Conservation (phyloP, 441 rosid genomes). For the Pelargonium myrrhifolium region DNA sequence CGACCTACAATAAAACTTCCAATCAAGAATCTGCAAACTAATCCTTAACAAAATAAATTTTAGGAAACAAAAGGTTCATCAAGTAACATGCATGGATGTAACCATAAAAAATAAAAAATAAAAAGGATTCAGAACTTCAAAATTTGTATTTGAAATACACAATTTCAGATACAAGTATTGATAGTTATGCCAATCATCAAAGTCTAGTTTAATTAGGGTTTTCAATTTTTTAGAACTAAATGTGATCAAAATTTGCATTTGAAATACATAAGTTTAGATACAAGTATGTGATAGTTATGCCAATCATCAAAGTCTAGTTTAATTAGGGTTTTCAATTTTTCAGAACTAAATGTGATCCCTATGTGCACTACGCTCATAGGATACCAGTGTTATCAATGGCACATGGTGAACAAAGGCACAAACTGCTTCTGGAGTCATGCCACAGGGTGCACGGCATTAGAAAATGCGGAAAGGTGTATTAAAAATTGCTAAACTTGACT, state of each 20-base stretch:
- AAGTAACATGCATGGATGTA: conserved; percentile 5
- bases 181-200: neutral
- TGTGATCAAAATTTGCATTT: no score
- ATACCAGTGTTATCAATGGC: neutral
- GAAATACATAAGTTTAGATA: neutral
- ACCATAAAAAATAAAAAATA: conserved; percentile 12
- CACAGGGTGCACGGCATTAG: no score
- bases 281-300: conserved; percentile 1
- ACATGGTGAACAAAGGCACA: no score
- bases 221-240: neutral
- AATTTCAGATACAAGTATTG: conserved; percentile 5
- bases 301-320: neutral
- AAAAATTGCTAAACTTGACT: no score
- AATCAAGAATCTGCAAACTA: conserved; percentile 4
- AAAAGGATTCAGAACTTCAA: neutral
- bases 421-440: no score
- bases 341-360: neutral
- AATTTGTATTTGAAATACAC: neutral
- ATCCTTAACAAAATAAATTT: conserved; percentile 3
- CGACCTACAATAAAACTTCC: conserved; percentile 44
- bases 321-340: neutral
- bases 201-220: neutral
- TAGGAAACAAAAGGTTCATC: conserved; percentile 5
- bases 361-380: neutral
- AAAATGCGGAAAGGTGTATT: no score